These are phyloP conservation scores for Meira nashicola DNA, from an alignment of 1,284 basidiomycete species.

Conservation along the genomic window DNA sequence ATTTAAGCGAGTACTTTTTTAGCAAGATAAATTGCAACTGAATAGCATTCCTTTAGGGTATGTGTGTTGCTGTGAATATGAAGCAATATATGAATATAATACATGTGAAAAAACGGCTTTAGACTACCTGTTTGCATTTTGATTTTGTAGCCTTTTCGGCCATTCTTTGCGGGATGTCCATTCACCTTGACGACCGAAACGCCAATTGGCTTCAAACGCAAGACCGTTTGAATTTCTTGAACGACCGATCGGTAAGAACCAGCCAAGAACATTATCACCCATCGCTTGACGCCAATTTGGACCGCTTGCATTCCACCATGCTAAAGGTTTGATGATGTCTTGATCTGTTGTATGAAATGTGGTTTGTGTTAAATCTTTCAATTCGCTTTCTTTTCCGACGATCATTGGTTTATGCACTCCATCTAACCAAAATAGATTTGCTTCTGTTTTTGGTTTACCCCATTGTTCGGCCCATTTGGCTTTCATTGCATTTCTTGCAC, in stretches of 20 bases:
- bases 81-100: too few species aligned
- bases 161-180: slow-evolving; percentile 67
- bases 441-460: slow-evolving; percentile 68
- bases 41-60: too few species aligned
- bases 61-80: too few species aligned
- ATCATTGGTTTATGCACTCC: slow-evolving; percentile 3
- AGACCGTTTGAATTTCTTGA: slow-evolving; percentile 61
- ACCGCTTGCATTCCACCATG: slow-evolving; percentile 53
- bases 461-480: slow-evolving; percentile 68
- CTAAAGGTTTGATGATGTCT: background rate
- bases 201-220: slow-evolving; percentile 65
- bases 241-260: slow-evolving; percentile 69
- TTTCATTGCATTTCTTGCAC: slow-evolving; percentile 23
- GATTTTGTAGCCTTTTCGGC: slow-evolving; percentile 55
- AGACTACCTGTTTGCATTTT: too few species aligned
- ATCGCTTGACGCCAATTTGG: slow-evolving; percentile 71
- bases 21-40: too few species aligned
- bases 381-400: background rate
- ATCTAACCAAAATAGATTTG: slow-evolving; percentile 78
- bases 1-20: too few species aligned
- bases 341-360: too few species aligned
- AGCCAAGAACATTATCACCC: slow-evolving; percentile 63
- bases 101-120: too few species aligned
- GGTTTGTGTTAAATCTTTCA: background rate
- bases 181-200: slow-evolving; percentile 66